Conservation (phyloP, 169 alveolate species). For the Perkinsus marinus region DNA sequence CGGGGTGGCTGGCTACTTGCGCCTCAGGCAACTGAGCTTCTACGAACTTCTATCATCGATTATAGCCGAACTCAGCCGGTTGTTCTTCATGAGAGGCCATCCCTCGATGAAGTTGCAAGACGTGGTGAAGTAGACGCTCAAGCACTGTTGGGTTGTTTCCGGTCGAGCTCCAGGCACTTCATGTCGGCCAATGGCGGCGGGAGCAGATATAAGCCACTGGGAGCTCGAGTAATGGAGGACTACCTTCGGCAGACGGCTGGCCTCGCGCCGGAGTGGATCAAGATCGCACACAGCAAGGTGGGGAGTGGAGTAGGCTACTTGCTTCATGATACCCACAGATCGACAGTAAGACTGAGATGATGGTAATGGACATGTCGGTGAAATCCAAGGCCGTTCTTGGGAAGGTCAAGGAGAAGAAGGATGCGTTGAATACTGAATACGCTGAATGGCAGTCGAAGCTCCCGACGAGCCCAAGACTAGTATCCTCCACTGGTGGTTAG, state of each 20-base stretch:
- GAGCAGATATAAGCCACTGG: neutral
- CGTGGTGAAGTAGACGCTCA: neutral
- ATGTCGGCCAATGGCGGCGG: neutral
- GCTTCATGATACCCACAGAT: too few relatives aligned
- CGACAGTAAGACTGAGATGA: too few relatives aligned
- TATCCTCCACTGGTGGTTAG: neutral
- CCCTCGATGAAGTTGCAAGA: neutral
- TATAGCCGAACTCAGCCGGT: neutral
- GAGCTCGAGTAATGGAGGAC: neutral
- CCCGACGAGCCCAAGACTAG: neutral
- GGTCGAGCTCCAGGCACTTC: neutral
- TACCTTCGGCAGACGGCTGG: neutral
- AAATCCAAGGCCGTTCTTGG: too few relatives aligned
- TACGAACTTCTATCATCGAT: neutral
- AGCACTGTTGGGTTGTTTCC: neutral
- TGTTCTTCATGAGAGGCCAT: neutral
- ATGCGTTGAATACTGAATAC: too few relatives aligned
- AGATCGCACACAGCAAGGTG: neutral
- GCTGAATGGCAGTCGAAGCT: too few relatives aligned
- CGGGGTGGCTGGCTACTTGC: neutral
- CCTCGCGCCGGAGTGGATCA: neutral
- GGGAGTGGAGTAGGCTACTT: too few relatives aligned
- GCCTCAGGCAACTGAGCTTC: neutral
- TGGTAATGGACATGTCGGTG: too few relatives aligned
- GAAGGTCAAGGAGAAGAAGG: too few relatives aligned